Percentiles rank a stretch among this genome's conserved stretches.
Conservation (phyloP, 2,329 filamentous ascomycete genomes). For the Tolypocladium album region DNA sequence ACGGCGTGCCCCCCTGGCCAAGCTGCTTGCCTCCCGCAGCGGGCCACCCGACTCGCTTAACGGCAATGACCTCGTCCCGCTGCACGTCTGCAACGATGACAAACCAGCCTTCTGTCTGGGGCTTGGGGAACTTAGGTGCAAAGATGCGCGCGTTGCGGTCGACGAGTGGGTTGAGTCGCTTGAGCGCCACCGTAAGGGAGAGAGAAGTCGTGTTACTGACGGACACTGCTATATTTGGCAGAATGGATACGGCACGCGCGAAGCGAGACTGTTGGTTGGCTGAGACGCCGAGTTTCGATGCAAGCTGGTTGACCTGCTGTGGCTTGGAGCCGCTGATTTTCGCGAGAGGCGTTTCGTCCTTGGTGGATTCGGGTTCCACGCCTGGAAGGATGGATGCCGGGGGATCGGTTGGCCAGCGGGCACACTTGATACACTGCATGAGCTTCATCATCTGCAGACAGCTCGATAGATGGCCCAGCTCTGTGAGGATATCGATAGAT, state of each 20-base stretch:
- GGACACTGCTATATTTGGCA: conserved; percentile 60
- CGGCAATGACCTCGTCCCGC: conserved; percentile 67
- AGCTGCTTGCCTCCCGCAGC: conserved; percentile 16
- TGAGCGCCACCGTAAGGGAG: conserved; percentile 52
- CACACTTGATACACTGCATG: conserved; percentile 86
- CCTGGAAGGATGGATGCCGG: conserved; percentile 72
- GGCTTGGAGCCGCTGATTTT: conserved; percentile 27
- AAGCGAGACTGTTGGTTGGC: conserved; percentile 33
- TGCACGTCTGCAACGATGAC: conserved; percentile 59
- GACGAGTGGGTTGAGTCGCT: conserved; percentile 54
- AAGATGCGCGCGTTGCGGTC: conserved; percentile 66
- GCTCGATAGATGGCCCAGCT: conserved; percentile 71
- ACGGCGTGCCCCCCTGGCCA: conserved; percentile 33
- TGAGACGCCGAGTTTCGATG: conserved; percentile 40
- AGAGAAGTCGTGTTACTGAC: conserved; percentile 50
- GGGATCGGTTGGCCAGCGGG: conserved; percentile 78
- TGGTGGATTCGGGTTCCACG: conserved; percentile 36
- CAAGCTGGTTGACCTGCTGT: conserved; percentile 29
- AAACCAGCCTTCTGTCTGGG: conserved; percentile 91
- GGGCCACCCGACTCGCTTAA: conserved; percentile 77
- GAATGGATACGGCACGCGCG: conserved; percentile 46
- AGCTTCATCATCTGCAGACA: conserved; percentile 74
- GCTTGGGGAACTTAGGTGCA: conserved; percentile 84
- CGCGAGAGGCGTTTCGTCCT: conserved; percentile 31
- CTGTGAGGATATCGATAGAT: conserved; percentile 84